A percentile compares a stretch with the other conserved stretches of the same genome.
phyloP scores from a whole-genome alignment of 305 asterid genomes.

The Fraxinus nigra region DNA sequence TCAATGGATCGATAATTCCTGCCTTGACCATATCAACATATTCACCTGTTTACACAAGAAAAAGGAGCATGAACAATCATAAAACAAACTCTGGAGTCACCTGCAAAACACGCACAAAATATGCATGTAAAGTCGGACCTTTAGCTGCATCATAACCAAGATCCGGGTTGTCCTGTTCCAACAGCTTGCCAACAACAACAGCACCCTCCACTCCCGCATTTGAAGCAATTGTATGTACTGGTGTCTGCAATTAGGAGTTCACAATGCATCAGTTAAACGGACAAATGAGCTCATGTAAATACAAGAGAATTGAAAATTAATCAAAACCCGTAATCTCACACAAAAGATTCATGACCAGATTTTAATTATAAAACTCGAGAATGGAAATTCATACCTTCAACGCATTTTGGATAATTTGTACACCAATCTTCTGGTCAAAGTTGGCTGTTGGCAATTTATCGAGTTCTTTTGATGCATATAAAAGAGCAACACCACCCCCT shows the following conservation, averaged over 20 bases:
- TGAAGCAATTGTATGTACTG: constrained; percentile 52
- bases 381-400: constrained; percentile 30
- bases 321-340: neutral
- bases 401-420: constrained; percentile 56
- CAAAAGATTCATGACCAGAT: neutral
- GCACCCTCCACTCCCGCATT: constrained; percentile 69
- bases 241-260: constrained; percentile 33
- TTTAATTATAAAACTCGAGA: neutral
- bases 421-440: constrained; percentile 60
- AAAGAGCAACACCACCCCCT: constrained; percentile 65
- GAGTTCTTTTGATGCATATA: constrained; percentile 54
- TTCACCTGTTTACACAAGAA: constrained; percentile 43
- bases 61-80: neutral
- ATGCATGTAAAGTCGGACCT: constrained; percentile 29
- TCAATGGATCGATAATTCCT: constrained; percentile 69
- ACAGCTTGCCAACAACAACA: constrained; percentile 52
- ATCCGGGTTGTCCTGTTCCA: constrained; percentile 55
- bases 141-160: constrained; percentile 72
- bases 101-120: neutral
- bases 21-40: constrained; percentile 64
- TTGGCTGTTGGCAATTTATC: constrained; percentile 50
- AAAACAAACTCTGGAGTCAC: neutral
- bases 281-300: neutral
- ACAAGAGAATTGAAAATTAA: neutral
- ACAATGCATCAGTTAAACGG: neutral